Conservation (phyloP, 768 basidiomycete species). For the Thelephora ganbajun region DNA sequence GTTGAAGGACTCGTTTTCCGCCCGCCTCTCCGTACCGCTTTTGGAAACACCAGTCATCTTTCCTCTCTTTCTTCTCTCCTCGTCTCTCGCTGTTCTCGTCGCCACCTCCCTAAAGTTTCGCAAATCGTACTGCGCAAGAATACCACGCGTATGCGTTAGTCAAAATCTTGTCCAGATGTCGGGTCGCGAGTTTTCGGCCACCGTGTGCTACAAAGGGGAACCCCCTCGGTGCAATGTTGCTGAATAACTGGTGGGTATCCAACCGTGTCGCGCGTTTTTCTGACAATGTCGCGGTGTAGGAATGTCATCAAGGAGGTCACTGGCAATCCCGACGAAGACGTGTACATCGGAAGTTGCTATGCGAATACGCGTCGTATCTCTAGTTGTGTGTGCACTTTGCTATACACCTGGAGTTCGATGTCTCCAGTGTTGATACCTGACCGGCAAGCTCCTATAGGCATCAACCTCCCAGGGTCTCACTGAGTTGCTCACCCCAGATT, state of each 20-base stretch:
- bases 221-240: slow-evolving; percentile 81
- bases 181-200: no score
- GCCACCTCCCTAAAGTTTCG: no score
- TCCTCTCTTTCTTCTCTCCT: no score
- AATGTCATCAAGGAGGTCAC: slow-evolving; percentile 47
- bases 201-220: no score
- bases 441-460: slow-evolving; percentile 30
- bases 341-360: slow-evolving; percentile 95
- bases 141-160: no score
- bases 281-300: slow-evolving; percentile 25
- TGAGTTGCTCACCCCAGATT: neutral
- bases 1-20: no score
- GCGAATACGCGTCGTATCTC: slow-evolving; percentile 99
- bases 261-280: slow-evolving; percentile 1
- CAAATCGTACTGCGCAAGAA: no score
- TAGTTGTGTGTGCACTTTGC: slow-evolving; percentile 82
- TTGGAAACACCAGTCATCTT: no score
- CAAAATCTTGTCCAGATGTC: no score
- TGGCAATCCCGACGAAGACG: slow-evolving; percentile 46
- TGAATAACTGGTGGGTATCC: slow-evolving; percentile 90
- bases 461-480: neutral
- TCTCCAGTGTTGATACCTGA: slow-evolving; percentile 92
- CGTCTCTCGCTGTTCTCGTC: no score
- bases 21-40: no score
- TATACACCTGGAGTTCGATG: slow-evolving; percentile 79